These are phyloP conservation scores for Brassica napus DNA, from an alignment of 345 rosid species.

Conservation along the genomic window DNA sequence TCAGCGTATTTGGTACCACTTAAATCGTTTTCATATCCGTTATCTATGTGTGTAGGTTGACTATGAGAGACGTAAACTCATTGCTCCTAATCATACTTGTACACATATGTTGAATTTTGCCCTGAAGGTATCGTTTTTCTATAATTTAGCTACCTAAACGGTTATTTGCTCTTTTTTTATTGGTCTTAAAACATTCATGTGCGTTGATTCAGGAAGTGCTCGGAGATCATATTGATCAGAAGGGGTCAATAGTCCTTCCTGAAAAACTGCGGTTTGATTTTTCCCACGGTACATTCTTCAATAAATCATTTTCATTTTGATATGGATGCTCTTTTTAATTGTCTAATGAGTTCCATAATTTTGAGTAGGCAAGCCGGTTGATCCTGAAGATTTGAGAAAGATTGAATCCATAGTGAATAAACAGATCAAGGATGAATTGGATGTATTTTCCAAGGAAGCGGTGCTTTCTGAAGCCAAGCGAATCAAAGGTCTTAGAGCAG, in stretches of 20 bases:
- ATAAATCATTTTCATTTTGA: slow-evolving; percentile 8
- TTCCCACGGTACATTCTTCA: slow-evolving; percentile 72
- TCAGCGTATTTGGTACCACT: neutral
- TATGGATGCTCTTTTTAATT: neutral
- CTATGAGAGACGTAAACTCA: slow-evolving; percentile 68
- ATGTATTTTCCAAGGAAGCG: slow-evolving; percentile 79
- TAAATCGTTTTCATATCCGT: neutral
- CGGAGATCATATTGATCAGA: slow-evolving; percentile 94
- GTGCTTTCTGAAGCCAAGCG: slow-evolving; percentile 73
- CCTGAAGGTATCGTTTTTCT: slow-evolving; percentile 59
- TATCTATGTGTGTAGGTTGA: slow-evolving; percentile 56
- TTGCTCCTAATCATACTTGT: slow-evolving; percentile 86
- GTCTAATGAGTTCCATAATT: slow-evolving; percentile 16
- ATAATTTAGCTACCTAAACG: neutral
- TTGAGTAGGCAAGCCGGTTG: slow-evolving; percentile 77
- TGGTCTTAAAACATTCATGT: slow-evolving; percentile 9
- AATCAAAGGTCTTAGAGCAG: slow-evolving; percentile 84
- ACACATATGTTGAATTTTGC: slow-evolving; percentile 97
- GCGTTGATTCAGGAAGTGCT: slow-evolving; percentile 72
- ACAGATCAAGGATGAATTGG: slow-evolving; percentile 84
- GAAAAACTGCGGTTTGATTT: slow-evolving; percentile 96
- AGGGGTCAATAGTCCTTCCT: slow-evolving; percentile 96
- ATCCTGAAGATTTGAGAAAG: slow-evolving; percentile 69
- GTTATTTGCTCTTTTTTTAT: neutral
- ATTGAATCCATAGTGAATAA: slow-evolving; percentile 85